phyloP scores from a whole-genome alignment of 371 early-diverging fungal genomes.

The Mortierella polycephala region DNA sequence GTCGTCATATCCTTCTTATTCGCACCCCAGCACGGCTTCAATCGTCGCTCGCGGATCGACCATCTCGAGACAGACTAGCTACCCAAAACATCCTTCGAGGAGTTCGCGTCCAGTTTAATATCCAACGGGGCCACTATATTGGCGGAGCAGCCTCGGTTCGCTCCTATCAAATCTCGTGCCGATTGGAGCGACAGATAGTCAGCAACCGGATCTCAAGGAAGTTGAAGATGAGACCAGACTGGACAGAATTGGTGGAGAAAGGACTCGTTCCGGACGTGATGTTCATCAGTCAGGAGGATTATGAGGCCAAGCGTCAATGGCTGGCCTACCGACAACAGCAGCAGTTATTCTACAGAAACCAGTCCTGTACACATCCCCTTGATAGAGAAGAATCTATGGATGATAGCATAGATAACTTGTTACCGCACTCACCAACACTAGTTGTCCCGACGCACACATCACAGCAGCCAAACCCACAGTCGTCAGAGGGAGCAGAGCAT shows the following conservation, averaged over 20 bases:
- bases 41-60: slow-evolving; percentile 26
- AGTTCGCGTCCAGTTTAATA: slow-evolving; percentile 30
- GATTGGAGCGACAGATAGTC: slow-evolving; percentile 32
- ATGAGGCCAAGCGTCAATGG: slow-evolving; percentile 17
- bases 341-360: no score
- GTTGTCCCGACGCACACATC: no score
- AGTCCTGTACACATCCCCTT: no score
- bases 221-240: slow-evolving; percentile 24
- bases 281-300: slow-evolving; percentile 34
- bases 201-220: slow-evolving; percentile 24
- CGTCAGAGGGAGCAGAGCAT: not conserved
- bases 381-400: no score
- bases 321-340: slow-evolving; percentile 18
- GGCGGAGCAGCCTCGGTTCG: slow-evolving; percentile 34
- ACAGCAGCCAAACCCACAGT: not conserved
- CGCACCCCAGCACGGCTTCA: slow-evolving; percentile 39
- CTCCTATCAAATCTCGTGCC: slow-evolving; percentile 25
- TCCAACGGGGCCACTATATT: slow-evolving; percentile 37
- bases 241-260: slow-evolving; percentile 34
- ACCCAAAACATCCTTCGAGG: slow-evolving; percentile 38
- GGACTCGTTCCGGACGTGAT: slow-evolving; percentile 39
- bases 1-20: slow-evolving; percentile 41
- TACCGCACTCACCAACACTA: no score
- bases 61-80: slow-evolving; percentile 27
- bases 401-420: no score